Evolutionary conservation across 495 filamentous ascomycete genomes (phyloP).

Genomic region (Friedmanniomyces endolithicus): DNA sequence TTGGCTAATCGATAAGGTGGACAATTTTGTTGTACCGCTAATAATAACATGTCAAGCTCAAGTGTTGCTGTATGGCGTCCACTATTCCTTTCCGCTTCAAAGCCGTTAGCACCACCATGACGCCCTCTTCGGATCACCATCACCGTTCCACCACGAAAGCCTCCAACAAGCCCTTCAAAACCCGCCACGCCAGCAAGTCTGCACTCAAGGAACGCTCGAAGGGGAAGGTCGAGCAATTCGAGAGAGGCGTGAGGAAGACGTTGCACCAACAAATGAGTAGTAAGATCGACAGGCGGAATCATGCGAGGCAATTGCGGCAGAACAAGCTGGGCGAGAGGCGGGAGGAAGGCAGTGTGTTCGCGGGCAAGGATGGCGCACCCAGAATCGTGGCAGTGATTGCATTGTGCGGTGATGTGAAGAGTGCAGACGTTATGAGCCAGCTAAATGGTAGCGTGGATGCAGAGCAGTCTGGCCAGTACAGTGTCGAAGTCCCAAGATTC

Average conservation of each 20-base stretch:
- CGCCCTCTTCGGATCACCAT: slow-evolving; percentile 46
- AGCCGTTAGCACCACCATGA: slow-evolving; percentile 55
- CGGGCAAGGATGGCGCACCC: slow-evolving; percentile 72
- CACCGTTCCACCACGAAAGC: slow-evolving; percentile 85
- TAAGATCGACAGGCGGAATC: slow-evolving; percentile 86
- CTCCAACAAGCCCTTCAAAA: slow-evolving; percentile 80
- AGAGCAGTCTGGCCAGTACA: slow-evolving; percentile 47
- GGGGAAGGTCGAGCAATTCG: slow-evolving; percentile 51
- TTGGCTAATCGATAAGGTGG: neutral
- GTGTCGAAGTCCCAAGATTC: slow-evolving; percentile 71
- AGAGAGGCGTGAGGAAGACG: slow-evolving; percentile 62
- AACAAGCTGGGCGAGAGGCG: slow-evolving; percentile 68
- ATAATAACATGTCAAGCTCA: neutral
- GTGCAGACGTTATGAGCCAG: slow-evolving; percentile 48
- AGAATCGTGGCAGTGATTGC: slow-evolving; percentile 87
- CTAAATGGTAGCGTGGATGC: slow-evolving; percentile 72
- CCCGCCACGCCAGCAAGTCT: slow-evolving; percentile 76
- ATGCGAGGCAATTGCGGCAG: slow-evolving; percentile 73
- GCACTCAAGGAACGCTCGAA: slow-evolving; percentile 69
- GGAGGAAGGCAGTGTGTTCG: slow-evolving; percentile 64
- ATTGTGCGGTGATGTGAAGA: slow-evolving; percentile 58
- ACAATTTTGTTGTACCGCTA: neutral
- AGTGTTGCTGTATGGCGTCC: slow-evolving; percentile 17
- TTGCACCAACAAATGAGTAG: slow-evolving; percentile 94
- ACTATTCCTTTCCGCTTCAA: slow-evolving; percentile 83